These are phyloP conservation scores for Calonectria leucothoes DNA, from an alignment of 2,329 filamentous ascomycete species.

Conservation along the genomic window DNA sequence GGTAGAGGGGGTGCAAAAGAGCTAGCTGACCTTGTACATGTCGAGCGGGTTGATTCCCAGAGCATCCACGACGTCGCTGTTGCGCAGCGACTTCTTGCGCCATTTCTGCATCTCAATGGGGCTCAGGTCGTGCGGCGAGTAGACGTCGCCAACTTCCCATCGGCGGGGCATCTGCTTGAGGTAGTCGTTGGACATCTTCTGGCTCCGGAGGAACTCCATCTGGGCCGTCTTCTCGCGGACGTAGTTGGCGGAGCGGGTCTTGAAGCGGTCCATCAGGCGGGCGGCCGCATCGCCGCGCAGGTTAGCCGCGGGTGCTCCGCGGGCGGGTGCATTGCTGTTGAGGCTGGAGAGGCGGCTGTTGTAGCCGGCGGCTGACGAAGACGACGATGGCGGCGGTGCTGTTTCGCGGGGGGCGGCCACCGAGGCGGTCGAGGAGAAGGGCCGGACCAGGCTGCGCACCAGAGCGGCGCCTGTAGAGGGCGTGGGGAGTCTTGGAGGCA, in stretches of 20 bases:
- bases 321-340: slow-evolving; percentile 25
- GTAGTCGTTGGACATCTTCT: slow-evolving; percentile 62
- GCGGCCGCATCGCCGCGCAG: slow-evolving; percentile 43
- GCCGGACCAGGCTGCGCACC: slow-evolving; percentile 33
- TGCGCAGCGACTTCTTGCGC: slow-evolving; percentile 68
- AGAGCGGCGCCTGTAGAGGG: slow-evolving; percentile 35
- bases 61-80: slow-evolving; percentile 81
- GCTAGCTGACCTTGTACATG: slow-evolving; percentile 80
- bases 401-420: slow-evolving; percentile 39
- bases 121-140: slow-evolving; percentile 89
- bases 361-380: slow-evolving; percentile 30
- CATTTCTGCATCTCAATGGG: slow-evolving; percentile 85
- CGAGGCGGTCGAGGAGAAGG: slow-evolving; percentile 46
- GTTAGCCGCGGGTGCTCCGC: not conserved
- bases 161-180: slow-evolving; percentile 74
- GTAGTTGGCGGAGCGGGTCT: slow-evolving; percentile 29
- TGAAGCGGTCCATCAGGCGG: slow-evolving; percentile 44
- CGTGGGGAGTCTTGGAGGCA: slow-evolving; percentile 54
- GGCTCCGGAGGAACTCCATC: slow-evolving; percentile 52
- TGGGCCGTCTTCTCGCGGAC: slow-evolving; percentile 46
- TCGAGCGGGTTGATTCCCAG: slow-evolving; percentile 83
- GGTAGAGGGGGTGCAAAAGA: too few relatives aligned
- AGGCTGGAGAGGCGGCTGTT: slow-evolving; percentile 36
- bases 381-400: slow-evolving; percentile 5
- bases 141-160: slow-evolving; percentile 85